phyloP scores from a whole-genome alignment of 2,329 filamentous ascomycete species.

The Scedosporium dehoogii region DNA sequence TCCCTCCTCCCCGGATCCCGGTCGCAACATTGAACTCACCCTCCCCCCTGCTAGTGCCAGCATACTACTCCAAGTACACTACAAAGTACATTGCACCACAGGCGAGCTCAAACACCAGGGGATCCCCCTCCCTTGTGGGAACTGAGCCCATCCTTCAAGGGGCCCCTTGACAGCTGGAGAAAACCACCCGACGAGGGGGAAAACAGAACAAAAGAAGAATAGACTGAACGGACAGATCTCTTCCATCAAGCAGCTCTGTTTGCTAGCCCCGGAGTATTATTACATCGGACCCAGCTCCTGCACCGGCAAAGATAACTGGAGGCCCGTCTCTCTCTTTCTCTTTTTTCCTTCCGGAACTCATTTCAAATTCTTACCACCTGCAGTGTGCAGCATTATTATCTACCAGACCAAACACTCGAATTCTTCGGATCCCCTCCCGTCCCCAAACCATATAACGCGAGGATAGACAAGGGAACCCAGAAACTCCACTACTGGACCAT shows the following conservation, averaged over 20 bases:
- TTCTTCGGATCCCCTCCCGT: constrained; percentile 3
- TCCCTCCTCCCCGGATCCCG: constrained; percentile 4
- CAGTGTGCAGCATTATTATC: not conserved
- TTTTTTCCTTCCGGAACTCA: not conserved
- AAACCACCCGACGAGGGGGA: not conserved
- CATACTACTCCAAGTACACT: not conserved
- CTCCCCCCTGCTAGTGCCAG: not conserved
- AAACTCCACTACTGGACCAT: not conserved
- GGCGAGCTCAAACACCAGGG: not conserved
- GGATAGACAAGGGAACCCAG: constrained; percentile 1
- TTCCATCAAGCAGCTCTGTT: not conserved
- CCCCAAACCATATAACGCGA: not conserved
- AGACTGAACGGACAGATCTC: not conserved
- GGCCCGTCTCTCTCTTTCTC: not conserved
- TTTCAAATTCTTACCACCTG: constrained; percentile 1
- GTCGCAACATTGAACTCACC: not conserved
- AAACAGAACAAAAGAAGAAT: not conserved
- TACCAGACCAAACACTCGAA: constrained; percentile 1
- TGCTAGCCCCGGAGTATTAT: not conserved
- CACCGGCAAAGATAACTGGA: not conserved
- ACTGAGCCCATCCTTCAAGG: not conserved
- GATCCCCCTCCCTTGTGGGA: not conserved
- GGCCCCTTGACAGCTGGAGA: not conserved
- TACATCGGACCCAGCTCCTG: not conserved
- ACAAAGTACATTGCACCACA: not conserved